Conservation (phyloP, 2,329 filamentous ascomycete genomes). For the Aspergillus japonicus region DNA sequence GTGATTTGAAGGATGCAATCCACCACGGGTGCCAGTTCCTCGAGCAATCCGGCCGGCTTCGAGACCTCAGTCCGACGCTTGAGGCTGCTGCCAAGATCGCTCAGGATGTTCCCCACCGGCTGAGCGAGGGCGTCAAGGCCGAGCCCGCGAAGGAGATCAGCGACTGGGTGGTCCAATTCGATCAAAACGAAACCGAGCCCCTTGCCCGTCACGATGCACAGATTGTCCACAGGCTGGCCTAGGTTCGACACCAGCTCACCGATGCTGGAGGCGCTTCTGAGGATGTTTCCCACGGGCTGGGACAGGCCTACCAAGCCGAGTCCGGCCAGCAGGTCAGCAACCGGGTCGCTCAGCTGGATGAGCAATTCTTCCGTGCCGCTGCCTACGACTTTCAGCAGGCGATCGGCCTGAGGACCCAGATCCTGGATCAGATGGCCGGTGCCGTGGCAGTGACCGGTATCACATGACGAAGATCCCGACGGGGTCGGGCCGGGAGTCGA, state of each 20-base stretch:
- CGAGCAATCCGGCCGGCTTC: conserved; percentile 11
- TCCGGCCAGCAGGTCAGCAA: conserved; percentile 27
- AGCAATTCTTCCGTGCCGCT: conserved; percentile 28
- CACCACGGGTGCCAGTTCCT: conserved; percentile 11
- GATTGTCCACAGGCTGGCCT: conserved; percentile 19
- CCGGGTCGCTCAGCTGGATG: conserved; percentile 30
- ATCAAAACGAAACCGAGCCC: conserved; percentile 12
- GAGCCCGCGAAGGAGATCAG: conserved; percentile 12
- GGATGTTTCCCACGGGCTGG: conserved; percentile 27
- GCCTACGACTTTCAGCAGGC: conserved; percentile 32
- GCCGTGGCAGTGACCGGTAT: conserved; percentile 18
- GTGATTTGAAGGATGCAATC: conserved; percentile 13
- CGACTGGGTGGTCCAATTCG: conserved; percentile 11
- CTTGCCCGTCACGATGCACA: conserved; percentile 23
- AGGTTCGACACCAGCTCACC: conserved; percentile 29
- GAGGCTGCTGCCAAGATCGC: conserved; percentile 12
- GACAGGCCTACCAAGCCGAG: conserved; percentile 29
- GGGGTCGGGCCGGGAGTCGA: neutral
- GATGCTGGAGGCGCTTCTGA: conserved; percentile 25
- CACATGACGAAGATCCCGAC: conserved; percentile 10
- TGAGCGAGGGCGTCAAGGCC: conserved; percentile 13
- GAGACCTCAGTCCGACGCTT: conserved; percentile 8
- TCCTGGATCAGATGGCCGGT: conserved; percentile 33
- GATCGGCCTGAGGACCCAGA: conserved; percentile 31
- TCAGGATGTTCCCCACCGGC: conserved; percentile 17